phyloP scores from a whole-genome alignment of 176 grass and related monocot species.

The Eleusine coracana region DNA sequence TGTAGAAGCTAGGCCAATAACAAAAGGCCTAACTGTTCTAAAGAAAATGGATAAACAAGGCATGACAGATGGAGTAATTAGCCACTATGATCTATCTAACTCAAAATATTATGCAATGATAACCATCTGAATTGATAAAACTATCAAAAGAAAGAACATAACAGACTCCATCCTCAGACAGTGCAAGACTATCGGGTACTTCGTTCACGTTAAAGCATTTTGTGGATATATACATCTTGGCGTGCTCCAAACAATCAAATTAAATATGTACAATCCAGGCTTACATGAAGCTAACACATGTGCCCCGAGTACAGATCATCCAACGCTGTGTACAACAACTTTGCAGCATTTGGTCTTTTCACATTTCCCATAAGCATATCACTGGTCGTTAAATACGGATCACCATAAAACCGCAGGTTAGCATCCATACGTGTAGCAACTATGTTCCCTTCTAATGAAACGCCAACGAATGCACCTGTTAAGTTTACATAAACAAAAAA shows the following conservation, averaged over 20 bases:
- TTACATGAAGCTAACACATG: constrained; percentile 32
- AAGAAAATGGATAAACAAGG: too few species aligned
- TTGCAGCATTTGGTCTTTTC: constrained; percentile 65
- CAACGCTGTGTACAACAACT: constrained; percentile 67
- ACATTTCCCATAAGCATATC: constrained; percentile 79
- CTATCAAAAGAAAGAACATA: background rate
- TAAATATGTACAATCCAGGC: constrained; percentile 18
- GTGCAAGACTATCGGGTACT: background rate
- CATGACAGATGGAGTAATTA: too few species aligned
- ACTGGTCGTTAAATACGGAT: constrained; percentile 73
- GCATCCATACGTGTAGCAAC: constrained; percentile 68
- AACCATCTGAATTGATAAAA: background rate
- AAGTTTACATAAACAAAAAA: background rate
- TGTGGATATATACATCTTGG: background rate
- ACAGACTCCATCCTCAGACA: background rate
- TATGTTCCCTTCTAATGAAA: constrained; percentile 80
- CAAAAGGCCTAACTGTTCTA: too few species aligned
- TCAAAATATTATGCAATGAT: background rate
- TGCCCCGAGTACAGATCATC: constrained; percentile 58
- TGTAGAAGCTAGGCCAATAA: too few species aligned
- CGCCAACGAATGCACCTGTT: constrained; percentile 80
- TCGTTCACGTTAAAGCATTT: background rate
- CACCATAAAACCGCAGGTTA: constrained; percentile 76
- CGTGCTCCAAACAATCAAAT: background rate
- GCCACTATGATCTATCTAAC: too few species aligned